phyloP scores from a whole-genome alignment of 495 filamentous ascomycete species.

The Aspergillus campestris region DNA sequence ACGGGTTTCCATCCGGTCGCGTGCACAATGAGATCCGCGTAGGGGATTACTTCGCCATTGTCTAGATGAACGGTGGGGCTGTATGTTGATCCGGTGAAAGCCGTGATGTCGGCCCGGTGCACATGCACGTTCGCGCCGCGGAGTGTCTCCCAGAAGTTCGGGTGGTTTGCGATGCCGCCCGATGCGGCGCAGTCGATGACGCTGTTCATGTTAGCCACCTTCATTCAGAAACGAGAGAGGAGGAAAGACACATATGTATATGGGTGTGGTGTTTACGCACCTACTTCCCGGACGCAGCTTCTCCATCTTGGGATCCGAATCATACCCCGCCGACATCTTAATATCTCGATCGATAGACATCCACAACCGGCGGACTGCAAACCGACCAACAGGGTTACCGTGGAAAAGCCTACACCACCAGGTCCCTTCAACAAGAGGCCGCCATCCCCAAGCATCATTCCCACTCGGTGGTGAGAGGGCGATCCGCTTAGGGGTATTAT shows the following conservation, averaged over 20 bases:
- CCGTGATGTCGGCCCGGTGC: conserved; percentile 14
- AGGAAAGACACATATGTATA: no score
- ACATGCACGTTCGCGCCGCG: conserved; percentile 17
- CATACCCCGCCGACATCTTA: conserved; percentile 11
- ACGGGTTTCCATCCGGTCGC: conserved; percentile 50
- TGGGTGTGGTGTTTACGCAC: neutral
- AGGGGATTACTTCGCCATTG: conserved; percentile 31
- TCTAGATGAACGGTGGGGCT: conserved; percentile 4
- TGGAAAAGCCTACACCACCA: conserved; percentile 39
- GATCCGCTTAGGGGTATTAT: conserved; percentile 26
- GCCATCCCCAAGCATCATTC: conserved; percentile 37
- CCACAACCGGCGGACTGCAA: conserved; percentile 18
- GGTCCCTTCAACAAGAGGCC: conserved; percentile 42
- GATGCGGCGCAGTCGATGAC: conserved; percentile 17
- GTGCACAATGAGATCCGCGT: conserved; percentile 20
- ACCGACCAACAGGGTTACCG: conserved; percentile 19
- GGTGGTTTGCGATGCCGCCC: conserved; percentile 25
- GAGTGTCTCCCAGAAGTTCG: conserved; percentile 25
- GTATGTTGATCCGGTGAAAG: neutral
- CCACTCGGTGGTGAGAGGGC: conserved; percentile 16
- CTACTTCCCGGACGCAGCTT: conserved; percentile 18
- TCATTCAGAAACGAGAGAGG: neutral
- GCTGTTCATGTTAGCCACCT: conserved; percentile 7
- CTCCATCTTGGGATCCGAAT: conserved; percentile 16
- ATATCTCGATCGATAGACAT: conserved; percentile 12